A percentile compares a stretch with the other conserved stretches of the same genome.
Evolutionary conservation across 1,284 basidiomycete species (phyloP).

Genomic region (Microstroma glucosiphilum): DNA sequence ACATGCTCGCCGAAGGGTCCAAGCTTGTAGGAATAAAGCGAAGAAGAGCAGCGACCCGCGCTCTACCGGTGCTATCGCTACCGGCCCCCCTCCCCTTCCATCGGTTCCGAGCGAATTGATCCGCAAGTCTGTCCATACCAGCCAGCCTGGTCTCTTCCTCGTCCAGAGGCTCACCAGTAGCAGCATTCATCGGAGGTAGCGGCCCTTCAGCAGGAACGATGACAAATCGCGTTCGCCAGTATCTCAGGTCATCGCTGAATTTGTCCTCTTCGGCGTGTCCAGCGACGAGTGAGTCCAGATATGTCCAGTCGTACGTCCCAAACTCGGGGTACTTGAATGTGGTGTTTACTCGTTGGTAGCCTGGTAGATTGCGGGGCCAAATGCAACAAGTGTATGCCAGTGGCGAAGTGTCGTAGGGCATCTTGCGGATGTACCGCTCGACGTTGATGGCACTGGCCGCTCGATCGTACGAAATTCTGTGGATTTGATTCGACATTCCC

Average conservation of each 20-base stretch:
- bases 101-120: conserved; percentile 60
- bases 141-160: conserved; percentile 80
- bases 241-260: conserved; percentile 52
- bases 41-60: conserved; percentile 14
- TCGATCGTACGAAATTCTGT: conserved; percentile 72
- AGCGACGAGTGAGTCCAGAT: conserved; percentile 52
- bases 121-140: conserved; percentile 84
- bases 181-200: conserved; percentile 56
- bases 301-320: conserved; percentile 55
- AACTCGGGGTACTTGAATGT: conserved; percentile 72
- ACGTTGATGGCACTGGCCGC: conserved; percentile 81
- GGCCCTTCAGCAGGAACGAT: conserved; percentile 76
- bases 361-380: conserved; percentile 81
- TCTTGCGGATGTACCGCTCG: conserved; percentile 72
- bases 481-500: conserved; percentile 91
- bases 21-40: conserved; percentile 47
- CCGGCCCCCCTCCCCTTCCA: conserved; percentile 14
- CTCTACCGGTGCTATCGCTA: conserved; percentile 9
- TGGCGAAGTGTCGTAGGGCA: conserved; percentile 60
- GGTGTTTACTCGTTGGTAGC: conserved; percentile 72
- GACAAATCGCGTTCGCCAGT: conserved; percentile 92
- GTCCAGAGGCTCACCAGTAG: conserved; percentile 53
- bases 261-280: conserved; percentile 42
- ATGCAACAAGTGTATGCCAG: conserved; percentile 80
- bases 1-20: conserved; percentile 43